Evolutionary conservation across 345 rosid genomes (phyloP), one percentile per base, ranked within the genome.

Genomic region (Syzygium jambos): DNA sequence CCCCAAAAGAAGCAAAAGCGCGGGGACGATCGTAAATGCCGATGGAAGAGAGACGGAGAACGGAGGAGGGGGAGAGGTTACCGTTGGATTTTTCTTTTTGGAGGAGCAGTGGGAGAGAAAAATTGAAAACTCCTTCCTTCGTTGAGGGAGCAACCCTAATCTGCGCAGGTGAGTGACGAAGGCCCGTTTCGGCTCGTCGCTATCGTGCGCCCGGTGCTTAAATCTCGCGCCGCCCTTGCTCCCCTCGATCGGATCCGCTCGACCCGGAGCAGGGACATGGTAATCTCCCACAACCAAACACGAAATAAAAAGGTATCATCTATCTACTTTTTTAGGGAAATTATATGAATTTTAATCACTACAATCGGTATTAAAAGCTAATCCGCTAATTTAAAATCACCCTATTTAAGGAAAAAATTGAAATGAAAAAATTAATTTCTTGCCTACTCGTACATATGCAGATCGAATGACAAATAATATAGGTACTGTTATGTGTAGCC

Each of bases 81-180:
- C 87, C 54, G 85, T 21, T 43, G 88, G 55, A 82, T 17, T 51
- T 85, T 51, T 52, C n/a, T 43, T 43, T 2, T 34, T 9, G 46
- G 7, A 34, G 49, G 10, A 17, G 13, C 49, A 34, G 80, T 23
- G 46, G 73, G 29, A 61, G 19, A 43, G 25, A 68, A 34, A 65
- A 30, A 49, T 51, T 25, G 34, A 34, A 43, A 43, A 41, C n/a
- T 61, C 51, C 51, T 56, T 38, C 11, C 63, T 59, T 84, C 49
- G 56, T 86, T 84, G 84, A 73, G 80, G 89, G 95, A 85, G 61
- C 54, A 90, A 92, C 97, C 97, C 96, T 95, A 95, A 94, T 95
- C 93, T 95, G 95, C 95, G 96, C 97, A 84, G 97, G 94, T 51
- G 25, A 88, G 90, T 38, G 88, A 61, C 11, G 46, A 38, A 46